Evolutionary conservation across 441 rosid species (phyloP).

Genomic region (Erysimum pusillum): DNA sequence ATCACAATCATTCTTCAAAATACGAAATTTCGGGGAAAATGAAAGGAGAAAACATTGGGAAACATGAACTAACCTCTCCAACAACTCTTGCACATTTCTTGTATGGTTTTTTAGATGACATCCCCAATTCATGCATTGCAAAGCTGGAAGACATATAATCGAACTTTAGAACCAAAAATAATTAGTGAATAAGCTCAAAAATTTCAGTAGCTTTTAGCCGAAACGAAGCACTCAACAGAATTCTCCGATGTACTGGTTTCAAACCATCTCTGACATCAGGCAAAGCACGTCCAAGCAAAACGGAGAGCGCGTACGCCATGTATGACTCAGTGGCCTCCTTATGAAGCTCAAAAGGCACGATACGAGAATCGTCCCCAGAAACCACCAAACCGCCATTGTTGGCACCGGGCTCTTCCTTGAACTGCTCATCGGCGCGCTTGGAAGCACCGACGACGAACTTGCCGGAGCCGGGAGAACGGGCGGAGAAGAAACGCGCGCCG

Average conservation of each 20-base stretch:
- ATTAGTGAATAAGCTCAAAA: background rate
- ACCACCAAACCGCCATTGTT: constrained; percentile 57
- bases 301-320: constrained; percentile 92
- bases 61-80: constrained; percentile 74
- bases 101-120: constrained; percentile 87
- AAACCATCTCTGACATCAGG: constrained; percentile 94
- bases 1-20: constrained; percentile 16
- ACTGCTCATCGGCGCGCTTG: constrained; percentile 33
- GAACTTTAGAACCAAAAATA: background rate
- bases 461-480: constrained; percentile 28
- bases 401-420: constrained; percentile 32
- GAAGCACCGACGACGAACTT: constrained; percentile 14
- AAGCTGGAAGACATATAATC: constrained; percentile 56
- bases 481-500: constrained; percentile 53
- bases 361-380: constrained; percentile 57
- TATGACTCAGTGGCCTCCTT: constrained; percentile 93
- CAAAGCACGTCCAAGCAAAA: constrained; percentile 90
- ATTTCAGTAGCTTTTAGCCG: background rate
- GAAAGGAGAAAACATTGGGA: background rate
- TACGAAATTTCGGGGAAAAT: background rate
- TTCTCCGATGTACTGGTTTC: constrained; percentile 93
- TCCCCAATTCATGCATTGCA: constrained; percentile 97
- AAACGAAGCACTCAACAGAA: constrained; percentile 61
- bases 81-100: constrained; percentile 99
- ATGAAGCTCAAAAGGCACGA: constrained; percentile 79